A percentile compares a stretch with the other conserved stretches of the same genome.
These are phyloP conservation scores for Clarireedia monteithiana DNA, from an alignment of 2,329 filamentous ascomycete genomes.

Conservation along the genomic window DNA sequence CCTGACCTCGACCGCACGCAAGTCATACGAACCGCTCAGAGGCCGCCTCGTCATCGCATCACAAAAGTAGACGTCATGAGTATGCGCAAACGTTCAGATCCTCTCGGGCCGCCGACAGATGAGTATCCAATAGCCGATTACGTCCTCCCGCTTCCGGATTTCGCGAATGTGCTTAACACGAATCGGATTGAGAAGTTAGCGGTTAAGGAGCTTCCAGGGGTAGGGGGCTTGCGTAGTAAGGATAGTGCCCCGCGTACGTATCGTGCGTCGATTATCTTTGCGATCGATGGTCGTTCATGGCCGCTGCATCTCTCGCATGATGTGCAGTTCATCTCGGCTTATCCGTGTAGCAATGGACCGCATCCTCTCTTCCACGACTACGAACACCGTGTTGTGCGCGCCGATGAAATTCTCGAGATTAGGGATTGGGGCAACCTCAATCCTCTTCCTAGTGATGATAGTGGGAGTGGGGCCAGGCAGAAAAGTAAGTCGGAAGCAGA, in stretches of 20 bases:
- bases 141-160: conserved; percentile 44
- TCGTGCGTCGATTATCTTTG: conserved; percentile 55
- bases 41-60: conserved; percentile 48
- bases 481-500: not conserved
- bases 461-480: not conserved
- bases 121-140: conserved; percentile 62
- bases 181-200: conserved; percentile 63
- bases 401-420: conserved; percentile 58
- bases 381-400: conserved; percentile 47
- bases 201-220: conserved; percentile 32
- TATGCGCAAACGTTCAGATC: conserved; percentile 61
- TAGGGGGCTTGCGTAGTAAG: conserved; percentile 9
- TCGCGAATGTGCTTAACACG: conserved; percentile 50
- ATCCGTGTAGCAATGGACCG: conserved; percentile 55
- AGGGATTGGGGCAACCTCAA: not conserved
- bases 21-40: conserved; percentile 60
- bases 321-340: conserved; percentile 58
- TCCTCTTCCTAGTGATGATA: not conserved
- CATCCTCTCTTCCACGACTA: conserved; percentile 71
- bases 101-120: conserved; percentile 51
- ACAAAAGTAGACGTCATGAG: conserved; percentile 52
- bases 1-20: conserved; percentile 59
- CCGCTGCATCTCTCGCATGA: conserved; percentile 55
- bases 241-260: conserved; percentile 38
- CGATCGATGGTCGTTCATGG: conserved; percentile 56